Conservation (phyloP, 441 rosid species). For the Hura crepitans region DNA sequence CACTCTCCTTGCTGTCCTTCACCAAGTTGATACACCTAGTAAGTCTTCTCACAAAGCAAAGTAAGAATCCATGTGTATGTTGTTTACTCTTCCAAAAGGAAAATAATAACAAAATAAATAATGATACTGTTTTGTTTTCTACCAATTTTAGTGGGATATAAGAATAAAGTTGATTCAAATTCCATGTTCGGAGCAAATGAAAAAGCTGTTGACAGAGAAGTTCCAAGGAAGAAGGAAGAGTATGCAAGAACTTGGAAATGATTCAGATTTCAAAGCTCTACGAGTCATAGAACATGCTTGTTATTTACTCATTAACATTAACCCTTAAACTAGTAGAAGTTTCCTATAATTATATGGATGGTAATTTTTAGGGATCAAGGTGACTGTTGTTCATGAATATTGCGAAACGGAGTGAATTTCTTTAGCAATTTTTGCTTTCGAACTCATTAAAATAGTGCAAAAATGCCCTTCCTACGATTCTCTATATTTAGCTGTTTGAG, state of each 20-base stretch:
- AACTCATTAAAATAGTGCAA: too few relatives aligned
- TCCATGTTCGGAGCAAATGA: conserved; percentile 29
- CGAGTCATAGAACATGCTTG: conserved; percentile 25
- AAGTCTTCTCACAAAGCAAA: conserved; percentile 25
- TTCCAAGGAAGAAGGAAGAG: conserved; percentile 30
- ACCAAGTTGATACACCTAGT: conserved; percentile 26
- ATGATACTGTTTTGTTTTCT: background rate
- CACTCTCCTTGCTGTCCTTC: conserved; percentile 35
- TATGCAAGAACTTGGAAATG: conserved; percentile 31
- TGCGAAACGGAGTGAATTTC: too few relatives aligned
- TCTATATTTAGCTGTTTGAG: too few relatives aligned
- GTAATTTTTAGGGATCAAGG: too few relatives aligned
- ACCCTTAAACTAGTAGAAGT: too few relatives aligned
- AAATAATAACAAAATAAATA: background rate
- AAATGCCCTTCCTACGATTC: too few relatives aligned
- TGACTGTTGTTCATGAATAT: too few relatives aligned
- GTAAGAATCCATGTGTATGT: conserved; percentile 19
- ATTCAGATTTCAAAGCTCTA: conserved; percentile 32
- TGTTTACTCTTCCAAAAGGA: background rate
- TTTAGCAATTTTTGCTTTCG: background rate
- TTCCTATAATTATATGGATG: too few relatives aligned
- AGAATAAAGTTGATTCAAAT: conserved; percentile 27
- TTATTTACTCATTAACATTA: background rate
- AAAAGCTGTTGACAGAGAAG: conserved; percentile 25
- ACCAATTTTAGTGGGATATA: conserved; percentile 33